Evolutionary conservation across 177 flowering plant species (phyloP), one percentile per base, ranked within the genome.

Genomic region (Tripterygium wilfordii): DNA sequence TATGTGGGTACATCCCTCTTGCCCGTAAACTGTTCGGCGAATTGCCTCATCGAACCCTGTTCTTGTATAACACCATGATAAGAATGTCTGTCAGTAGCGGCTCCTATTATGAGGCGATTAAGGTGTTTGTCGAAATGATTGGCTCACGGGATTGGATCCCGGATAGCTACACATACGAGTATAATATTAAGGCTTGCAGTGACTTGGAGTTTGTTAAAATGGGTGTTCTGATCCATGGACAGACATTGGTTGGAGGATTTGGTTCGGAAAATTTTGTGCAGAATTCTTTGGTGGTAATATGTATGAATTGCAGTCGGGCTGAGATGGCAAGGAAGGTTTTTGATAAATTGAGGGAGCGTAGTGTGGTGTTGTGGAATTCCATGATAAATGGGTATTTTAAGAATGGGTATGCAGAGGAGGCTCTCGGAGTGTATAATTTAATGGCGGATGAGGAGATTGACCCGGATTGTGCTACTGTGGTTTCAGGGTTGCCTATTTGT

Each of bases 251-350:
- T n/a, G n/a, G n/a, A n/a, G n/a, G n/a, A n/a, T n/a, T n/a, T n/a
- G n/a, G n/a, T n/a, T n/a, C n/a, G n/a, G n/a, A n/a, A n/a, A n/a
- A n/a, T n/a, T n/a, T n/a, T 51, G 72, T 76, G 56, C 68, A 60
- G 50, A 79, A 79, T 49, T 58, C 74, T 28, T 46, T 79, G 71
- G n/a, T 76, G 46, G 56, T 77, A 21, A 76, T 79, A 79, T 77
- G 74, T 50, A 65, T 74, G 79, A 77, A 48, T 39, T 74, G 53
- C 36, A 65, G 77, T 36, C 47, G 63, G 54, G 26, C 15, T 42
- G 58, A 54, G 37, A 49, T 16, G 9, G 83, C 73, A 13, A 46
- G 37, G 23, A 40, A 36, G 51, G 68, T 72, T 25, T 76, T 79
- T 56, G 66, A 67, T 43, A 56, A 5, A 8, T 67, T 71, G 82